A percentile compares a stretch with the other conserved stretches of the same genome.
Conservation (phyloP, 805 yeast species). For the Yarrowia yakushimensis region DNA sequence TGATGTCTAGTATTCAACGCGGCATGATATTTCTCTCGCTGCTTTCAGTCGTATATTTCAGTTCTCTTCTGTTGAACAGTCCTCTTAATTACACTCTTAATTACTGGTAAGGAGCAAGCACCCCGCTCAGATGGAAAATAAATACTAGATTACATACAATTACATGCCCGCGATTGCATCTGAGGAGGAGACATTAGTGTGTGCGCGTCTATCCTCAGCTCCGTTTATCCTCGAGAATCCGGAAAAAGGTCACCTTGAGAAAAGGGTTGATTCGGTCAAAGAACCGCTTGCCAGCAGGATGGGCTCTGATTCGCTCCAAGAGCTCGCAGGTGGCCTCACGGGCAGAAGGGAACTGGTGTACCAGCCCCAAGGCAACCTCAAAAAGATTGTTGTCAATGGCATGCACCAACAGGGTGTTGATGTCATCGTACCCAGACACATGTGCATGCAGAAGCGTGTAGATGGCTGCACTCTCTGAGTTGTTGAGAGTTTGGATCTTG, state of each 20-base stretch:
- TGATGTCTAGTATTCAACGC: no score
- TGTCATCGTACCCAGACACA: slow-evolving; percentile 34
- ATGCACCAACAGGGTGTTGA: slow-evolving; percentile 34
- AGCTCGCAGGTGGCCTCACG: slow-evolving; percentile 32
- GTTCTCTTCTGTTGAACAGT: no score
- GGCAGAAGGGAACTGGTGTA: slow-evolving; percentile 34
- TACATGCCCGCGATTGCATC: not conserved
- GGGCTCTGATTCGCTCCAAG: slow-evolving; percentile 33
- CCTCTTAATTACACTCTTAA: no score
- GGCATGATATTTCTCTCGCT: no score
- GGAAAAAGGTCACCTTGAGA: slow-evolving; percentile 32
- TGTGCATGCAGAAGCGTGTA: slow-evolving; percentile 32
- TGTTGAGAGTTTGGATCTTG: slow-evolving; percentile 30
- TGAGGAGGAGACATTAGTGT: not conserved
- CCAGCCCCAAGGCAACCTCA: slow-evolving; percentile 35
- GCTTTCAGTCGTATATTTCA: no score
- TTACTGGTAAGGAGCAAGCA: no score
- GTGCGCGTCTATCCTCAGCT: not conserved
- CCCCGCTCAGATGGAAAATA: not conserved
- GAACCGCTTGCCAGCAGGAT: slow-evolving; percentile 35
- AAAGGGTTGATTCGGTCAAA: slow-evolving; percentile 32
- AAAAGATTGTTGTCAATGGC: slow-evolving; percentile 32
- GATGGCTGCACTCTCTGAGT: slow-evolving; percentile 33
- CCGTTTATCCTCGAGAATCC: slow-evolving; percentile 25
- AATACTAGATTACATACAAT: slow-evolving; percentile 21